These are phyloP conservation scores for Trametes elegans DNA, from an alignment of 768 basidiomycete species.

Conservation along the genomic window DNA sequence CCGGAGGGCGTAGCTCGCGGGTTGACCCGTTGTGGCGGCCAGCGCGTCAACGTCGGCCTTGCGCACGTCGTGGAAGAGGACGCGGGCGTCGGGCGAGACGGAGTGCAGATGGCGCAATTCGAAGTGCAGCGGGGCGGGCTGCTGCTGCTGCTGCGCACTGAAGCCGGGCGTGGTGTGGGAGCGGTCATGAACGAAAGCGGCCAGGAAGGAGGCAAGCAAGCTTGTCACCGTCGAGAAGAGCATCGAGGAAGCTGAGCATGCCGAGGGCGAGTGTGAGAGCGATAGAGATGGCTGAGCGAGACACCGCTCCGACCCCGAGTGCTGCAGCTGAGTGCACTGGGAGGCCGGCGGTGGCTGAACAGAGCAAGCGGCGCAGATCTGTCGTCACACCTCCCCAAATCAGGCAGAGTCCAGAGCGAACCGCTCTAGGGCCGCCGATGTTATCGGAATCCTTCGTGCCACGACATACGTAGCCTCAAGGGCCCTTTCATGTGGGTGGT, in stretches of 20 bases:
- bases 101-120: conserved; percentile 67
- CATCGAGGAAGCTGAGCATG: conserved; percentile 18
- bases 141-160: no score
- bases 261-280: neutral
- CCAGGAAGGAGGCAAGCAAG: conserved; percentile 14
- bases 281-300: neutral
- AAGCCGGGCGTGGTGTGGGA: neutral
- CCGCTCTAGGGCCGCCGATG: no score
- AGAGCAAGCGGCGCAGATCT: neutral
- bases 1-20: conserved; percentile 39
- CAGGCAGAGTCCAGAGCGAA: no score
- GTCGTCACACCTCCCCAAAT: neutral
- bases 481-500: no score
- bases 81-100: conserved; percentile 51
- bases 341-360: conserved; percentile 5
- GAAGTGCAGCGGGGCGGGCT: conserved; percentile 42
- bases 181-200: conserved; percentile 4
- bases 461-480: no score
- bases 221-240: conserved; percentile 21
- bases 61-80: conserved; percentile 57
- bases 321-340: no score
- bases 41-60: conserved; percentile 2
- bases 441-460: no score
- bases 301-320: neutral
- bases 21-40: conserved; percentile 6